Evolutionary conservation across 2,329 filamentous ascomycete genomes (phyloP), one percentile per base, ranked within the genome.

Genomic region (Rhinocladiella similis): DNA sequence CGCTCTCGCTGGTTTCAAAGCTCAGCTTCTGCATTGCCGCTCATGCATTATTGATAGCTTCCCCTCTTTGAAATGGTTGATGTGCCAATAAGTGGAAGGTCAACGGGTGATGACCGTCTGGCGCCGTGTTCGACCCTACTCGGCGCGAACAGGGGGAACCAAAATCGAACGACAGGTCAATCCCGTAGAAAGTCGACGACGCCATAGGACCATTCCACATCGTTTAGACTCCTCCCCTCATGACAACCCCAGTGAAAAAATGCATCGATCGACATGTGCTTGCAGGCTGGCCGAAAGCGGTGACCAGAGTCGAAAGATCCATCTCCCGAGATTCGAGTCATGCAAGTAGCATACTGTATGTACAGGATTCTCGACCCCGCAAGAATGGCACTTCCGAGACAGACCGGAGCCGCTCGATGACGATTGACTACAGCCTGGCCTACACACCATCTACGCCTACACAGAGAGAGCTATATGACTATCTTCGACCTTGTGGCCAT

Each of bases 341-440:
- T 29, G n/a, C 3, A 16, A 41, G 38, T 16, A n/a, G 18, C 14
- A 41, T 5, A 41, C 25, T 3, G 7, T n/a, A n/a, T n/a, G 35
- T 13, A 38, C 38, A 41, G 14, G 38, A 41, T 41, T 41, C 18
- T 39, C 53, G 54, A 59, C 59, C 59, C 59, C 59, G 59, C 59
- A 62, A 55, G 59, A 29, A 46, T 43, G 25, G 27, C 54, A 43
- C 47, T 62, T 59, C 56, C 59, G 59, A 62, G 59, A 62, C 29
- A 50, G 35, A 12, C 48, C 41, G 53, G 45, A 48, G 13, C 47
- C 41, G 46, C 33, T 39, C 35, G 10, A 52, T 38, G 39, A 38
- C 29, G n/a, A 25, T n/a, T n/a, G n/a, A 16, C 27, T 22, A 12
- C n/a, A 18, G 33, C 38, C 16, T 14, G 39, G 38, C 14, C 29